phyloP scores from a whole-genome alignment of 176 grass and related monocot genomes.

The Oryza nivara region DNA sequence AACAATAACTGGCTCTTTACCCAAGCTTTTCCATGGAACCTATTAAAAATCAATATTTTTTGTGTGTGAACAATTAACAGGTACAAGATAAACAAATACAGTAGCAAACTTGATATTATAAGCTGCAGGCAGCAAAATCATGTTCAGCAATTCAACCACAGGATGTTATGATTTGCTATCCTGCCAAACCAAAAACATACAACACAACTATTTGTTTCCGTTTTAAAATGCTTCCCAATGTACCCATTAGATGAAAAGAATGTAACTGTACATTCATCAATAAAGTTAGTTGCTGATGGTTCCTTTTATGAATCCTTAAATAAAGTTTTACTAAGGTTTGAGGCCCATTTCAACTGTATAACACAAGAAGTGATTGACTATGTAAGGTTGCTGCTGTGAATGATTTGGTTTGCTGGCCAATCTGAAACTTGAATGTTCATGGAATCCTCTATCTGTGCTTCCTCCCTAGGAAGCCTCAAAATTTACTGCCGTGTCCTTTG shows the following conservation, averaged over 20 bases:
- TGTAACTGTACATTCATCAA: neutral
- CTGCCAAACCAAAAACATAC: neutral
- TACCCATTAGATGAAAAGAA: conserved; percentile 5
- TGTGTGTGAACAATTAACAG: conserved; percentile 38
- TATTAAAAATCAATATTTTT: conserved; percentile 50
- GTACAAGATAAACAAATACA: conserved; percentile 23
- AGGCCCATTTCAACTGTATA: neutral
- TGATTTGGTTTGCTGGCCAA: neutral
- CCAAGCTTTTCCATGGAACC: conserved; percentile 97
- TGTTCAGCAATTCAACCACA: conserved; percentile 4
- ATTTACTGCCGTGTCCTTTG: neutral
- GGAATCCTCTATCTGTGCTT: too few relatives aligned
- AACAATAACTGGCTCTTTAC: conserved; percentile 97
- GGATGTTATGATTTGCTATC: neutral
- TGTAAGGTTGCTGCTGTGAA: neutral
- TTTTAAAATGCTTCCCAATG: neutral
- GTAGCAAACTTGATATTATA: neutral
- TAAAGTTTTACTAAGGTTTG: neutral
- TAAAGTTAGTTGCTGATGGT: neutral
- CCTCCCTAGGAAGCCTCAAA: too few relatives aligned
- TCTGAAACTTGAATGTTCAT: neutral
- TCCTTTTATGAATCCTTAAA: neutral
- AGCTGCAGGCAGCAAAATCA: conserved; percentile 1
- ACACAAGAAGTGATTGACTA: neutral
- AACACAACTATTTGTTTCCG: neutral